These are phyloP conservation scores for Talaromyces adpressus DNA, from an alignment of 495 filamentous ascomycete genomes.

Conservation along the genomic window DNA sequence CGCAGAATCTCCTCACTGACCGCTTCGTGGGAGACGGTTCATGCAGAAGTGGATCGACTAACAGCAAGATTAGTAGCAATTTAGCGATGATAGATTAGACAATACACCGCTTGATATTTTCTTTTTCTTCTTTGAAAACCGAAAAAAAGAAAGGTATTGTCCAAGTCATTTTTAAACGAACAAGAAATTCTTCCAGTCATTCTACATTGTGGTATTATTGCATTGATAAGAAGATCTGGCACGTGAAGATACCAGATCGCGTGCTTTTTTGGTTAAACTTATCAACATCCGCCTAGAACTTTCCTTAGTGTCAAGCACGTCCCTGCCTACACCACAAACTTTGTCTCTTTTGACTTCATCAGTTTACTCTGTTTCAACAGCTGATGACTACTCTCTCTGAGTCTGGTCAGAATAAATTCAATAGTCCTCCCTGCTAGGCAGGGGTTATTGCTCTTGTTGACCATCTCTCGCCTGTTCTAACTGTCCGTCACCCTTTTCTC, in stretches of 20 bases:
- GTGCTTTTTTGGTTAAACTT: conserved; percentile 2
- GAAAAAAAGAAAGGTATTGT: neutral
- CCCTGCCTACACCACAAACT: neutral
- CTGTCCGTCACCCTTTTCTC: conserved; percentile 3
- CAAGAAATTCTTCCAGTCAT: neutral
- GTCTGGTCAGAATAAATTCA: neutral
- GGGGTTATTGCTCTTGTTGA: conserved; percentile 3
- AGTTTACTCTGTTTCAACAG: neutral
- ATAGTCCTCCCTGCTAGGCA: conserved; percentile 6
- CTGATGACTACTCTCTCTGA: neutral
- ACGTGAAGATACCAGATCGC: conserved; percentile 7
- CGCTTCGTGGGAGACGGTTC: neutral
- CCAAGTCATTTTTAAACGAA: neutral
- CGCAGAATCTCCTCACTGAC: neutral
- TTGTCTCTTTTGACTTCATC: neutral
- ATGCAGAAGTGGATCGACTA: neutral
- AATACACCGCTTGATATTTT: neutral
- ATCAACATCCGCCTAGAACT: neutral
- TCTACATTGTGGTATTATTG: neutral
- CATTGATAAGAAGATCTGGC: neutral
- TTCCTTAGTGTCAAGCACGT: neutral
- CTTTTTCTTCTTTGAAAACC: neutral
- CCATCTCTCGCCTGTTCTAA: neutral
- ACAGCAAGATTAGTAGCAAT: neutral
- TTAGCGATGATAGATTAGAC: neutral